Conservation (phyloP, 208 protist species). For the Crithidia expoeki region DNA sequence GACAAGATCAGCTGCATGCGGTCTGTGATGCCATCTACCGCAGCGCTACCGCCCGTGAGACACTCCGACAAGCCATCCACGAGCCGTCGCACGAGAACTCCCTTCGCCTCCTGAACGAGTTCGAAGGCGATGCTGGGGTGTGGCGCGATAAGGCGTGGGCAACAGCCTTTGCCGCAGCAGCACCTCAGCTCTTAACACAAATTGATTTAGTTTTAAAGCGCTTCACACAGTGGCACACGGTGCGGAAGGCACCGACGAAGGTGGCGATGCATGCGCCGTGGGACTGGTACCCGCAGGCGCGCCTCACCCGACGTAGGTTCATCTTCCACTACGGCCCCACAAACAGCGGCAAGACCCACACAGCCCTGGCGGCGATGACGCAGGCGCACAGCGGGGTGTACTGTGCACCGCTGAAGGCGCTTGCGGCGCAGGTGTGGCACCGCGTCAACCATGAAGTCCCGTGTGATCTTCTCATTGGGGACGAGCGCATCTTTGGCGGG, state of each 20-base stretch:
- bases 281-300: conserved; percentile 86
- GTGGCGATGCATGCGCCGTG: conserved; percentile 76
- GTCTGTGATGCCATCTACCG: conserved; percentile 62
- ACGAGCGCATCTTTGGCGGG: conserved; percentile 81
- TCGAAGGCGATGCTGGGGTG: conserved; percentile 43
- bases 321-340: conserved; percentile 94
- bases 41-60: conserved; percentile 49
- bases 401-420: conserved; percentile 93
- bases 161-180: conserved; percentile 17
- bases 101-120: conserved; percentile 56
- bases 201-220: conserved; percentile 41
- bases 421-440: conserved; percentile 93
- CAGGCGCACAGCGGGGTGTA: conserved; percentile 86
- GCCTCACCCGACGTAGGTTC: conserved; percentile 74
- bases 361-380: conserved; percentile 69
- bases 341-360: conserved; percentile 96
- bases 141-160: conserved; percentile 37
- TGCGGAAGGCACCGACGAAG: conserved; percentile 51
- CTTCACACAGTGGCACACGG: conserved; percentile 72
- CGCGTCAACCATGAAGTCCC: conserved; percentile 74
- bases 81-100: conserved; percentile 69
- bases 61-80: conserved; percentile 61
- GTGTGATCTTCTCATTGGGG: conserved; percentile 94
- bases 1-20: conserved; percentile 11
- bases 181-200: conserved; percentile 17